Percentiles rank a stretch among this genome's conserved stretches.
Evolutionary conservation across 306 rosid species (phyloP).

Genomic region (Parietaria judaica): DNA sequence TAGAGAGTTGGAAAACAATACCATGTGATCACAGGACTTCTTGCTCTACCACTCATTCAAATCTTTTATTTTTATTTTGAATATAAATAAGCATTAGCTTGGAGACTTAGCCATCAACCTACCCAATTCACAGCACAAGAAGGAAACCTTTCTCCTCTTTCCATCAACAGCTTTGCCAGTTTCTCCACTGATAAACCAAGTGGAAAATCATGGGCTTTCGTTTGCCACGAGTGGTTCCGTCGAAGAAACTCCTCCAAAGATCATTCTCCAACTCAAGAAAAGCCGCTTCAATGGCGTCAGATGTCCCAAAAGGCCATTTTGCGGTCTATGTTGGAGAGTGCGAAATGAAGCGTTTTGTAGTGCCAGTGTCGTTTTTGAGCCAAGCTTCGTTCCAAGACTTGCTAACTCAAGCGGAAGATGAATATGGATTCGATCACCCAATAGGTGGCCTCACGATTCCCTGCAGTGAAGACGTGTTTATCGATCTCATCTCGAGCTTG

Average conservation of each 20-base stretch:
- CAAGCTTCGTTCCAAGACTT: not conserved
- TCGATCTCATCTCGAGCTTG: not conserved
- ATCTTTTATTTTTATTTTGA: no score
- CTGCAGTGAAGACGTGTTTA: not conserved
- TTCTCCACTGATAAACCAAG: no score
- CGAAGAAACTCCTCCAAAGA: not conserved
- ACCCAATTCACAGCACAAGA: no score
- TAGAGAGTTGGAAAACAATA: no score
- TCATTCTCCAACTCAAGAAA: not conserved
- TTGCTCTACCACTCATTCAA: no score
- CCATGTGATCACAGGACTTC: no score
- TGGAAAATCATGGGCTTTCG: no score
- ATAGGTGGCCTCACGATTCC: not conserved
- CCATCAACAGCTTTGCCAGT: no score
- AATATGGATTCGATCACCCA: not conserved
- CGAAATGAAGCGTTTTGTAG: slow-evolving; percentile 5
- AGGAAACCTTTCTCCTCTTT: no score
- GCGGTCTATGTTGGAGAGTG: slow-evolving; percentile 7
- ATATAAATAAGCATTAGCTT: no score
- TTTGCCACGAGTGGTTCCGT: no score
- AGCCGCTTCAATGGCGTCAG: not conserved
- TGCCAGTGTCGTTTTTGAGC: not conserved
- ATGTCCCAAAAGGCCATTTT: slow-evolving; percentile 11
- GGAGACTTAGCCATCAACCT: no score
- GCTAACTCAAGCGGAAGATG: not conserved